Evolutionary conservation across 2,329 filamentous ascomycete genomes (phyloP).

Genomic region (Fusarium clavum): DNA sequence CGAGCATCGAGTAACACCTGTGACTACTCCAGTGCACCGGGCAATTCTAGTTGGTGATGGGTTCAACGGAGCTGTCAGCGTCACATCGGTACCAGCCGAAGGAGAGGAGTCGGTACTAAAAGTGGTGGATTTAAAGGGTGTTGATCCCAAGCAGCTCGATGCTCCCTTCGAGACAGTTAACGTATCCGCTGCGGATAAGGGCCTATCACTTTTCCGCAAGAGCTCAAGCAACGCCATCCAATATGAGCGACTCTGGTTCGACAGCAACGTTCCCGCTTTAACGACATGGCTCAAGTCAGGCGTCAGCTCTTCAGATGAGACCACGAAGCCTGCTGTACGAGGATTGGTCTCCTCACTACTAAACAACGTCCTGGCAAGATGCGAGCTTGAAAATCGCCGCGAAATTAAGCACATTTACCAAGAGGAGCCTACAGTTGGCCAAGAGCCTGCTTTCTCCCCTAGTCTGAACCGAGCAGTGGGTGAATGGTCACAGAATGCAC

Average conservation of each 20-base stretch:
- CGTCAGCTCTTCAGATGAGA: conserved; percentile 54
- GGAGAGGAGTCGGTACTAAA: conserved; percentile 59
- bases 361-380: conserved; percentile 61
- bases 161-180: conserved; percentile 71
- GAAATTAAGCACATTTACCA: conserved; percentile 55
- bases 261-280: conserved; percentile 75
- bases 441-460: conserved; percentile 52
- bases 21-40: conserved; percentile 87
- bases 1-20: conserved; percentile 71
- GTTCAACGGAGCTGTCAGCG: conserved; percentile 71
- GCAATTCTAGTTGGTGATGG: conserved; percentile 80
- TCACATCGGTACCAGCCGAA: conserved; percentile 58
- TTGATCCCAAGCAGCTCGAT: conserved; percentile 52
- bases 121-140: conserved; percentile 68
- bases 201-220: conserved; percentile 74
- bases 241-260: conserved; percentile 80
- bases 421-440: conserved; percentile 26
- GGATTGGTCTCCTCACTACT: conserved; percentile 76
- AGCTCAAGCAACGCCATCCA: conserved; percentile 75
- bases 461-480: conserved; percentile 70
- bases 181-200: conserved; percentile 69
- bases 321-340: conserved; percentile 74
- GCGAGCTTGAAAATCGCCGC: conserved; percentile 57
- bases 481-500: conserved; percentile 81
- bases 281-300: conserved; percentile 72